Percentiles rank a stretch among this genome's conserved stretches.
Conservation (phyloP, 805 yeast species). For the Komagataella phaffii region DNA sequence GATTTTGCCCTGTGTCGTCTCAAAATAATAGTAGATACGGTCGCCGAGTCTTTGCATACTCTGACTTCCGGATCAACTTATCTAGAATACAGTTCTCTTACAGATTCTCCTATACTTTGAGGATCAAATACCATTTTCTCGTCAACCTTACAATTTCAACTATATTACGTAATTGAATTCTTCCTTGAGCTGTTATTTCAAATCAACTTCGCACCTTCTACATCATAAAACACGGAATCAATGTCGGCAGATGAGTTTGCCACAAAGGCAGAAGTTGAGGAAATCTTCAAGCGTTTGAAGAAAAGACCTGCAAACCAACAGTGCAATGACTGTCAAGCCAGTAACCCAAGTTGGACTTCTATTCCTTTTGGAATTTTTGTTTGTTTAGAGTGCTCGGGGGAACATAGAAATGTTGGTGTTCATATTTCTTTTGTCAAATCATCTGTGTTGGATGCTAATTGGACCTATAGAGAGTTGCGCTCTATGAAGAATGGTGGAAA, state of each 20-base stretch:
- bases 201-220: not conserved
- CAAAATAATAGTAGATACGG: too few relatives aligned
- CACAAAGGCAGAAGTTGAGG: slow-evolving; percentile 53
- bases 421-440: slow-evolving; percentile 94
- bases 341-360: slow-evolving; percentile 97
- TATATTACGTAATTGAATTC: not conserved
- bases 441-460: slow-evolving; percentile 71
- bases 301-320: slow-evolving; percentile 59
- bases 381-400: slow-evolving; percentile 91
- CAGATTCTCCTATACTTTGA: too few relatives aligned
- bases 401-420: slow-evolving; percentile 91
- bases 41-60: too few relatives aligned
- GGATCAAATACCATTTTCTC: too few relatives aligned
- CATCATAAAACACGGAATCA: not conserved
- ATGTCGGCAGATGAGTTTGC: slow-evolving; percentile 32
- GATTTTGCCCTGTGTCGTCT: too few relatives aligned
- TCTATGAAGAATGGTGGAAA: slow-evolving; percentile 93
- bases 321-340: slow-evolving; percentile 90
- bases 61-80: too few relatives aligned
- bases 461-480: slow-evolving; percentile 85
- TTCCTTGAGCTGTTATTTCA: not conserved
- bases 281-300: slow-evolving; percentile 49
- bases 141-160: too few relatives aligned
- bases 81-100: too few relatives aligned
- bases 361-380: slow-evolving; percentile 89